Base-by-base conservation (phyloP, 2,329 filamentous ascomycete species). In the Phaeosphaeriaceae sp. region DNA sequence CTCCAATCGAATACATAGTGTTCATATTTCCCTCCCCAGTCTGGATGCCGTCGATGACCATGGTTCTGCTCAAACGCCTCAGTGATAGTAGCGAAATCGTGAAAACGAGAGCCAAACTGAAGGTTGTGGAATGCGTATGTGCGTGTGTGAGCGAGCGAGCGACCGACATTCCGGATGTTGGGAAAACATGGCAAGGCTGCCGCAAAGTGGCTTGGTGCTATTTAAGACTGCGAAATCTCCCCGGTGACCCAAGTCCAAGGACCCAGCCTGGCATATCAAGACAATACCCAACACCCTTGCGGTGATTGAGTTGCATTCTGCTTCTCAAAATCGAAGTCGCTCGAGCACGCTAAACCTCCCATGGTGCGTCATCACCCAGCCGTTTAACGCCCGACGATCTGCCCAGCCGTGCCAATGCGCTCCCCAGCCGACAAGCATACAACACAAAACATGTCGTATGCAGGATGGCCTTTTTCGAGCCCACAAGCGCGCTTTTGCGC, bases 61-160 rank as follows among this genome's bases (percentile, higher is more conserved):
- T 36, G 31, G 13, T 13, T 3, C 7, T 15, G 13, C 31, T 15
- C 31, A 36, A 36, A 13, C 31, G 13, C 9, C 31, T 36, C 13
- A 11, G 31, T 3, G 31, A 13, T 7, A 36, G 31, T 13, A 13
- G 31, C 31, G 13, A 36, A 15, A 36, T 11, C 31, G 7, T 36
- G 31, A 36, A 11, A 15, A 36, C 31, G 13, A 36, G 7, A 11
- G 31, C 31, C 31, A 36, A 15, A 36, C 31, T 36, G 13, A 15
- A 36, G 6, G 3, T 7, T 11, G 31, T 25, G 53, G 53, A 56
- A 56, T 56, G 53, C 20, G 31, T 36, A 13, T 5, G 7, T 36
- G 31, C 9, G 31, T 36, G 31, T 11, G 11, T 31, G 25, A 11
- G 25, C 25, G 25, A 31, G 25, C 25, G 25, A 31, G 31, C 25